Base-by-base conservation (phyloP, 805 yeast genomes). In the Ogataea paradorogensis region DNA sequence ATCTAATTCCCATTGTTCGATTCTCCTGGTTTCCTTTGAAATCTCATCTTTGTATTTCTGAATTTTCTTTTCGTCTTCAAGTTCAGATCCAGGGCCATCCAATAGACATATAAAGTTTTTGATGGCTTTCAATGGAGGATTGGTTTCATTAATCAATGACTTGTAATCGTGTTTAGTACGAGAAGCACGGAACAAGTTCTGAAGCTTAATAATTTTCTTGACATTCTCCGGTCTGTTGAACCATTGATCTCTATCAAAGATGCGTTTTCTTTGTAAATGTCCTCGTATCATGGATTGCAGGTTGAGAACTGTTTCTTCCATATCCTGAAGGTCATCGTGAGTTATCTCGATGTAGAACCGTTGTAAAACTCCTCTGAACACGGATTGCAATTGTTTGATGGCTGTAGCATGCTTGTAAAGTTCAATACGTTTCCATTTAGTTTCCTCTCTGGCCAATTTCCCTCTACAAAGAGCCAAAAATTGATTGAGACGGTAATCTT, bases 41-140 rank as follows among this genome's bases (percentile, higher is more conserved):
- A 91, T 83, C 23, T 71, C 65, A 39, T 85, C 88, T 53, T 86
- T 81, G 41, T 75, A 59, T 37, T 74, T 76, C 33, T 85, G 85
- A 29, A 89, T 63, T 40, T 73, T 76, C 45, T 83, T 69, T 50
- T 88, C 95, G 47, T 82, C 84, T 40, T 80, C 84, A 56, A 81
- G 81, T 53, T 87, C 95, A 10, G 71, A 68, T 15, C 50, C 58
- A 45, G 84, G 82, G 36, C 80, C 84, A 18, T 73, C 70, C 31
- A 93, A 63, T 29, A 93, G 62, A 50, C 78, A 76, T 3, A 90
- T 84, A 62, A 89, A 93, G 42, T 78, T 80, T 51, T 80, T 75
- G 16, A 93, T 81, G 0, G 87, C 84, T 23, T 80, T 65, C 34
- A 93, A 63, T 0, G 95, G 84, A 0, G 98, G 97, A 52, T 84